phyloP scores from a whole-genome alignment of 2,329 filamentous ascomycete species.

The Phyllosticta ampelicida region DNA sequence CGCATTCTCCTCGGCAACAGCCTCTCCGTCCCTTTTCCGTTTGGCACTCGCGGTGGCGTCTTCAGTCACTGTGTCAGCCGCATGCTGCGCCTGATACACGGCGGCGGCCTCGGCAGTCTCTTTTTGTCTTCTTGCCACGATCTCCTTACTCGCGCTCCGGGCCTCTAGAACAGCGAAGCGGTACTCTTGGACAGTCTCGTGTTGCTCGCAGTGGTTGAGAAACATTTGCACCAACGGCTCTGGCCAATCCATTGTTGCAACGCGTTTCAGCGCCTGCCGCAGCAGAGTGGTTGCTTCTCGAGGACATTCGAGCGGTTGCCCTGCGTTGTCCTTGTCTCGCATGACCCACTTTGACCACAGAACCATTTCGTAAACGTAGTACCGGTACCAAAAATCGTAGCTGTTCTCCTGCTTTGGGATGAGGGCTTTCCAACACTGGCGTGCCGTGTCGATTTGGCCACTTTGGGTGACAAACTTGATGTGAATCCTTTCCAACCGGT shows the following conservation, averaged over 20 bases:
- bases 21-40: constrained; percentile 60
- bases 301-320: constrained; percentile 46
- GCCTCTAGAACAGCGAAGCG: constrained; percentile 64
- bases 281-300: constrained; percentile 66
- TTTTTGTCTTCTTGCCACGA: constrained; percentile 52
- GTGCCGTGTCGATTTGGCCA: constrained; percentile 63
- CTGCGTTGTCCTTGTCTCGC: constrained; percentile 39
- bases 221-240: constrained; percentile 67
- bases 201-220: constrained; percentile 74
- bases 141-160: constrained; percentile 54
- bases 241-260: constrained; percentile 60
- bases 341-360: constrained; percentile 50
- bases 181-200: constrained; percentile 68
- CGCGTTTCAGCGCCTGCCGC: constrained; percentile 53
- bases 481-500: constrained; percentile 80
- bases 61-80: constrained; percentile 15
- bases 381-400: constrained; percentile 89
- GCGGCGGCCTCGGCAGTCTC: constrained; percentile 52
- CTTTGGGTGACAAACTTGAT: constrained; percentile 87
- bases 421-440: constrained; percentile 65
- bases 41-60: constrained; percentile 39
- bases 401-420: constrained; percentile 59
- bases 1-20: constrained; percentile 40
- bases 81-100: constrained; percentile 19
- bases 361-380: constrained; percentile 86